Base-by-base conservation (phyloP, 139 green algal species). In the Chlamydomonas eustigma region DNA sequence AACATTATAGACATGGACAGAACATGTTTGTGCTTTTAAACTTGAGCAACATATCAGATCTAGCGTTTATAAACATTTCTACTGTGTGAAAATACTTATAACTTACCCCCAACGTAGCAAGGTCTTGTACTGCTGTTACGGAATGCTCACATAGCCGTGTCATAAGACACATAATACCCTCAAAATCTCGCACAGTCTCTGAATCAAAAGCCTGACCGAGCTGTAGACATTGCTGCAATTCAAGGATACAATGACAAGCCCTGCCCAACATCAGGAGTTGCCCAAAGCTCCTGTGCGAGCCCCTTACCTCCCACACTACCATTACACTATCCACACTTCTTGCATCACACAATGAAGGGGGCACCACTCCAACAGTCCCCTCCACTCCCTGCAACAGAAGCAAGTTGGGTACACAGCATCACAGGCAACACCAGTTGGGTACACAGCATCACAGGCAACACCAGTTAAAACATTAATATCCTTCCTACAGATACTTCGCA, bases 251-350 rank as follows among this genome's bases (percentile, higher is more conserved):
- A 31, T 72, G 65, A 6, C 33, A 33, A 6, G 33, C 32, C 3
- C 65, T 33, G 33, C 65, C 65, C 65, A 72, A 34, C 34, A 72
- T 8, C 65, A 72, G 65, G 33, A 72, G 65, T 34, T 72, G 65
- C 24, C 65, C 65, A 44, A 72, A 72, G 32, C 33, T 50, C 8
- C 24, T 12, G 3, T 72, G 4, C 4, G 18, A 6, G 65, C 65
- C 65, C 33, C 65, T 6, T 3, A 72, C 65, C 8, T 72, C 65
- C 65, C 65, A 72, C 28, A 72, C 65, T 12, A 72, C 65, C 5
- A 72, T 33, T n/a, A 33, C 33, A 33, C 44, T 38, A 4, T 6
- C 8, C 52, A 37, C n/a, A 4, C 52, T 28, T 4, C 34, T 28
- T 28, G 34, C n/a, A 28, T 68, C n/a, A 28, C n/a, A 68, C 52